Base-by-base conservation (phyloP, 2,329 filamentous ascomycete species). In the Sporothrix phasma region DNA sequence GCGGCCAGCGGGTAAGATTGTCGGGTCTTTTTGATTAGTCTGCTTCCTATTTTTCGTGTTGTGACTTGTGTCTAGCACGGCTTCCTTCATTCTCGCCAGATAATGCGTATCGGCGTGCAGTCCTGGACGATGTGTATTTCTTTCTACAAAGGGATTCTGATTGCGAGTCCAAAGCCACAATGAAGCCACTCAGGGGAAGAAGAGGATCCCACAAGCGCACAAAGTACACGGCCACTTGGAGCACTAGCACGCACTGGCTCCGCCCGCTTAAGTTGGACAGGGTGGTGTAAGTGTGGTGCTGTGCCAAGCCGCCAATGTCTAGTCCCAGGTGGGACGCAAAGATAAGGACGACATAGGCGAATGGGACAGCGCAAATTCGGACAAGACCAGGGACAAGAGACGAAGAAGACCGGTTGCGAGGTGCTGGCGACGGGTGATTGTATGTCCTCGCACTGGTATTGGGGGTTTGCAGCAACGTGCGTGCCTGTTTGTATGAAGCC, bases 261-360 rank as follows among this genome's bases (percentile, higher is more conserved):
- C 54, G n/a, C 56, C 56, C 56, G 37, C 45, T 59, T 43, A 1
- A 11, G 22, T 24, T 15, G 37, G 24, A 45, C 56, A 59, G 56
- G 60, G 58, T 26, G 19, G 19, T 47, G 11, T 47, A 24, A 46
- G 45, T 22, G 34, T 62, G 60, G 60, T 26, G 31, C 8, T 56
- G 41, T 64, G 66, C 66, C 66, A 68, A 68, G 66, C 41, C 66
- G 63, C 65, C 63, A 64, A 47, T 37, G 43, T 61, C 61, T 59
- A 65, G 39, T n/a, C 31, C 65, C 39, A 65, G 63, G 65, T 66
- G 65, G 67, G 64, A 53, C 64, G 34, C 45, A 67, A 17, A 67
- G 67, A 68, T 68, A 68, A 68, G 67, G 15, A 41, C 8, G 22
- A 37, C 37, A 26, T 24, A 53, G 63, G 64, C 65, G 62, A 66